phyloP scores from a whole-genome alignment of 2,329 filamentous ascomycete species.

The Fusarium mangiferae region DNA sequence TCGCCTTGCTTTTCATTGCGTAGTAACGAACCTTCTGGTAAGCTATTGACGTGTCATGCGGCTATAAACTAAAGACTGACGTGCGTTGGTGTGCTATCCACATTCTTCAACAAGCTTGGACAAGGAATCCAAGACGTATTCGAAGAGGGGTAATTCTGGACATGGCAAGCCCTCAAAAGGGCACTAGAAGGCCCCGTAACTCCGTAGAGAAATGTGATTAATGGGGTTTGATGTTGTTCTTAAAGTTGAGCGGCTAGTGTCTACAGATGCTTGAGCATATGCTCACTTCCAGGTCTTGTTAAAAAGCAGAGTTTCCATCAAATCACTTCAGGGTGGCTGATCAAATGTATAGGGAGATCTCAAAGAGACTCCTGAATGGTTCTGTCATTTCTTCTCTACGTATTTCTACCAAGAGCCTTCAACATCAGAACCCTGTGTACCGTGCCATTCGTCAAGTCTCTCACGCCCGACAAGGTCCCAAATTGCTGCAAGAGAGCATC shows the following conservation, averaged over 20 bases:
- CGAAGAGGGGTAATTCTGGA: background rate
- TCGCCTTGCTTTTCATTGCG: slow-evolving; percentile 8
- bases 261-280: background rate
- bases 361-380: background rate
- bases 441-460: background rate
- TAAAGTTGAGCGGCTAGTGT: background rate
- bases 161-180: background rate
- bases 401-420: background rate
- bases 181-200: background rate
- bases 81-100: background rate
- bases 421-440: background rate
- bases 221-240: background rate
- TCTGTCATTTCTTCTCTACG: background rate
- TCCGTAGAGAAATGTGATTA: background rate
- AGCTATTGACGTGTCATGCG: slow-evolving; percentile 24
- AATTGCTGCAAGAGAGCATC: too few species aligned
- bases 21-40: slow-evolving; percentile 6
- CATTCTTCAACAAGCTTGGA: background rate
- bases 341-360: background rate
- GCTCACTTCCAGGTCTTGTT: background rate
- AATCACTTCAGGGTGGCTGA: background rate
- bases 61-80: background rate
- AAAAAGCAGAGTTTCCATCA: too few species aligned
- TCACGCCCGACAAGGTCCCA: too few species aligned
- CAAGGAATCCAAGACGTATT: background rate